Base-by-base conservation (phyloP, 352 stramenopile species). In the Pythium graminicola region DNA sequence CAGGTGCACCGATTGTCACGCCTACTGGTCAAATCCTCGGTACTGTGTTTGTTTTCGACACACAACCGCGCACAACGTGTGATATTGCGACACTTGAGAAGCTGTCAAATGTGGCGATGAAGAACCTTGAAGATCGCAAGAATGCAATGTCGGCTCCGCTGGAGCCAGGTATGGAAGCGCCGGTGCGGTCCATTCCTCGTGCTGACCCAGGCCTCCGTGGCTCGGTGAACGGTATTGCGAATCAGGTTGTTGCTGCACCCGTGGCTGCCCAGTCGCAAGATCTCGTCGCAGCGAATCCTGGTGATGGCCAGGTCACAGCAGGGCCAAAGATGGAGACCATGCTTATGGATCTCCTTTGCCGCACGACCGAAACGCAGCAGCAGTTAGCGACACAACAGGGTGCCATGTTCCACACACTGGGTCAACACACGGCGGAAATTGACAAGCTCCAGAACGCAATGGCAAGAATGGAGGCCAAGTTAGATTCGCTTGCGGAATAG, bases 41-140 rank as follows among this genome's bases (percentile, higher is more conserved):
- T 4, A 87, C 67, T 23, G 77, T 93, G 23, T 93, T 93, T 57
- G 82, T 93, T n/a, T 56, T 93, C 10, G 82, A 93, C 53, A 88
- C 76, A 23, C 77, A 76, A 6, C 75, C 81, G 14, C 75, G 81
- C 28, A 76, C 86, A 54, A 71, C 75, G 11, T 86, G 70, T 48
- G 79, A 89, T 54, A 62, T 89, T 38, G 65, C 76, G 19, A 75
- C 86, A 44, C 62, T 91, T 14, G 78, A 89, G 57, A 74, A 76
- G 16, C 56, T 91, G 14, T 77, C 81, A 0, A 52, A 76, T 32
- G 73, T 73, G 0, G 73, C 73, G 9, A 67, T 65, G 36, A 71
- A 90, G 62, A 85, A 86, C 41, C 54, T 90, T 14, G 65, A 69
- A 10, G 31, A 54, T 41, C 50, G 14, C 14, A 39, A 32, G 5